Conservation (phyloP, 192 early-diverging fungal species). For the Coemansia asiatica region DNA sequence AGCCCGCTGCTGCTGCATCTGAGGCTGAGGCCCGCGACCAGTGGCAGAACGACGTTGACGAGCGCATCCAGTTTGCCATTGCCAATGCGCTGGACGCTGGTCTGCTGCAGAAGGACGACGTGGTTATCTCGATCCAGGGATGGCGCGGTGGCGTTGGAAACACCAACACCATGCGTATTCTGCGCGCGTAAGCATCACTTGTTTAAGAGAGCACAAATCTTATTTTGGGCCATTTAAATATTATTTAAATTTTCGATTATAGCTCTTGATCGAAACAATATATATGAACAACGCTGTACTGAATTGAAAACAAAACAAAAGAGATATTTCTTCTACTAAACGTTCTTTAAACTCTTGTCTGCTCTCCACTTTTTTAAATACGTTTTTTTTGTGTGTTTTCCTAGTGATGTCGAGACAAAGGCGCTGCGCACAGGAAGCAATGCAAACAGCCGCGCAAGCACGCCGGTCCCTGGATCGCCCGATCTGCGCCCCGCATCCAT, state of each 20-base stretch:
- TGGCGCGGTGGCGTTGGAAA: constrained; percentile 77
- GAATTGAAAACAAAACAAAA: not conserved
- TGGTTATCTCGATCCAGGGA: constrained; percentile 76
- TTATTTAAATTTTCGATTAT: no score
- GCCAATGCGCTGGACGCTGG: constrained; percentile 69
- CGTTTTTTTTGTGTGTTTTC: not conserved
- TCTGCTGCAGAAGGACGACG: constrained; percentile 64
- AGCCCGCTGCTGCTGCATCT: constrained; percentile 38
- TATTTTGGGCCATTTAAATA: no score
- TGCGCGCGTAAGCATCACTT: constrained; percentile 57
- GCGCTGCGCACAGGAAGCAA: constrained; percentile 23
- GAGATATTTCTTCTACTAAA: no score
- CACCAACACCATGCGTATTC: constrained; percentile 81
- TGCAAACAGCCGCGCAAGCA: constrained; percentile 23
- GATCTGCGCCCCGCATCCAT: constrained; percentile 20
- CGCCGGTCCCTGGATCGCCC: constrained; percentile 29
- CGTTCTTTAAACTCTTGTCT: no score
- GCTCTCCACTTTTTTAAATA: no score
- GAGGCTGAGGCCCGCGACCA: constrained; percentile 54
- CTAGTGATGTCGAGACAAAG: constrained; percentile 27
- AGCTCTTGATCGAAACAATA: not conserved
- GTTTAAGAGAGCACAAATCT: not conserved
- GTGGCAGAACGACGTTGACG: constrained; percentile 85
- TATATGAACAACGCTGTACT: not conserved
- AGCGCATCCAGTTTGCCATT: constrained; percentile 74